Evolutionary conservation across 176 grass and related monocot genomes (phyloP).

Genomic region (Lolium rigidum): DNA sequence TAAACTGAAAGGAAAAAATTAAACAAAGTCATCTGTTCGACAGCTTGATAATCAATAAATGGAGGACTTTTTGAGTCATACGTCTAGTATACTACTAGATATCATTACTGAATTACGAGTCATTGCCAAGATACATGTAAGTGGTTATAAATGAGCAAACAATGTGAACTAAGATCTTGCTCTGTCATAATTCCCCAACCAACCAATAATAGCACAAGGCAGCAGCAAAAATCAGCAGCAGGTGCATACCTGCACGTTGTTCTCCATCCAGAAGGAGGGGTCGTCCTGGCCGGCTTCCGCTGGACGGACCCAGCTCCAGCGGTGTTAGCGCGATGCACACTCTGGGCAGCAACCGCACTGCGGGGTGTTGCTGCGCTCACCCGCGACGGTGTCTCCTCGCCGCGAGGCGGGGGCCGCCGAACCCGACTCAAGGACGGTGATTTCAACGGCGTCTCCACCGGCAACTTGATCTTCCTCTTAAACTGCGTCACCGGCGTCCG

Average conservation of each 20-base stretch:
- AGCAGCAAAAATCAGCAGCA: background rate
- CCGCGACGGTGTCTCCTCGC: constrained; percentile 44
- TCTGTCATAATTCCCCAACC: background rate
- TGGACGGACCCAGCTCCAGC: constrained; percentile 62
- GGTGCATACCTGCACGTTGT: constrained; percentile 79
- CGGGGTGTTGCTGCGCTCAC: constrained; percentile 27
- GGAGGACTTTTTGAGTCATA: background rate
- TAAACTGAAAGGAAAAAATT: background rate
- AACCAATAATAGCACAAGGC: background rate
- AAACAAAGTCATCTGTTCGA: background rate
- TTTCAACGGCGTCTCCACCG: constrained; percentile 55
- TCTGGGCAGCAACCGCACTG: constrained; percentile 7
- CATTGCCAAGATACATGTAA: background rate
- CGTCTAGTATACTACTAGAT: background rate
- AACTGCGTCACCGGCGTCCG: constrained; percentile 14
- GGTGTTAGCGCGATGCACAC: constrained; percentile 44
- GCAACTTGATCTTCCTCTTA: constrained; percentile 67
- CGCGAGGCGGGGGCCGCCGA: constrained; percentile 44
- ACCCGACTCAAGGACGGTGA: constrained; percentile 61
- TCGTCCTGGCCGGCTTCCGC: constrained; percentile 76
- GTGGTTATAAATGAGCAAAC: background rate
- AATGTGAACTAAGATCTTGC: background rate
- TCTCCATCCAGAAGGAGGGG: constrained; percentile 87
- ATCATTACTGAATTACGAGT: background rate
- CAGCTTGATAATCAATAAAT: too few species aligned